Base-by-base conservation (phyloP, 23 red algal genomes). In the Gracilaria vermiculophylla region DNA sequence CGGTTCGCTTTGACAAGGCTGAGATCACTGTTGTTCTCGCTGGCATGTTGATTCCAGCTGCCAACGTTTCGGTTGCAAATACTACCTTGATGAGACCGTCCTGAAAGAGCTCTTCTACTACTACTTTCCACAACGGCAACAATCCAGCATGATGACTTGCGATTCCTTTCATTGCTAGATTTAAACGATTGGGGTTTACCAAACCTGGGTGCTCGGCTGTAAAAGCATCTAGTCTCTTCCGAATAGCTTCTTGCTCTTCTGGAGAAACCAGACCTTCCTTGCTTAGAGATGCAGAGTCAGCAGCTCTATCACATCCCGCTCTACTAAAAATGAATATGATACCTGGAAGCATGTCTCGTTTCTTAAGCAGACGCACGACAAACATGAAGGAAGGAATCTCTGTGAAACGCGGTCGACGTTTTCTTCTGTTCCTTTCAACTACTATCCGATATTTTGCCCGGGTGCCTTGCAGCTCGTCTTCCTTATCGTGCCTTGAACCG, bases 31-130 rank as follows among this genome's bases (percentile, higher is more conserved):
- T 97, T n/a, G 95, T 97, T 66, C 95, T 84, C 20, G 83, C 83
- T 10, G 96, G 96, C 96, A 98, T 98, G 73, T 98, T 98, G 40
- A 98, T 98, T 19, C 96, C 96, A 43, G 96, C 96, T 28, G 96
- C 96, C 1, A 98, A 78, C 21, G 96, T 98, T 53, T 98, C 96
- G 55, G 96, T 98, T 14, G 96, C 96, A 90, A 95, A 98, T 16
- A 98, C 92, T 21, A 95, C 92, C 49, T 98, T 98, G 49, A 98
- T 88, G 51, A 98, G 83, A 31, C 92, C 92, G 56, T 88, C 96
- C 58, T 95, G 93, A 67, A 98, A 98, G 44, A 98, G 78, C 49
- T 92, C 87, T 81, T 98, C 96, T 27, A 95, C 62, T n/a, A 91
- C 87, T 60, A 81, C 33, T 58, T 98, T 98, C 96, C 96, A 98